Evolutionary conservation across 495 filamentous ascomycete species (phyloP), one percentile per base, ranked within the genome.

Genomic region (Opeltia flavorubescens): DNA sequence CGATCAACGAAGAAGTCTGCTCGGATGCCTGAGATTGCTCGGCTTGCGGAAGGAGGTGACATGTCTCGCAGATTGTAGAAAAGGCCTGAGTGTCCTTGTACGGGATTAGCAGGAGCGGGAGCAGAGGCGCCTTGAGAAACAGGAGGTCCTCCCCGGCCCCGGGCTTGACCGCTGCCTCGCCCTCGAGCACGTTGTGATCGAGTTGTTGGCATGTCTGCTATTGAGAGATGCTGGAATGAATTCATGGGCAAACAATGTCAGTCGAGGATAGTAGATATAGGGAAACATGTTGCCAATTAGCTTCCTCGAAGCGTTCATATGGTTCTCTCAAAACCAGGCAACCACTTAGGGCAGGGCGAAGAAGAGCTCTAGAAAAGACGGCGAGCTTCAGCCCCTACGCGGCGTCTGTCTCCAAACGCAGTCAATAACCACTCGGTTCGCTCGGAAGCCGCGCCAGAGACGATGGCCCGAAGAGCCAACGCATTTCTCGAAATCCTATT

Each of bases 171-270:
- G 41, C 36, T 24, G 21, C 29, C 44, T 39, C 52, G 45, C 30
- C 41, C 39, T 24, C 44, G 54, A 24, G 38, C 34, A 15, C 28
- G 17, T 17, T 38, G 48, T 30, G 51, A 57, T 6, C 55, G 51
- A 29, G 51, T 57, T 28, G 41, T 46, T 23, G 55, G 51, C 54
- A 57, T 53, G 5, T 50, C 40, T 25, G 45, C 46, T 33, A 50
- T 11, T 12, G 46, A 17, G 25, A 56, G 47, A 20, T 25, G 44
- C n/a, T 47, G 47, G 29, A 50, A 48, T 2, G 20, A 11, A 18
- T 44, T 20, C 26, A 49, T 20, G 5, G 50, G n/a, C 25, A 41
- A 21, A 20, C 18, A n/a, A 40, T 18, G 2, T 17, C 18, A 20
- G 11, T 3, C 3, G 15, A 41, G n/a, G n/a, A 41, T 21, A 17